A percentile compares a stretch with the other conserved stretches of the same genome.
Conservation (phyloP, 2,329 filamentous ascomycete genomes). For the Talaromyces sp. region DNA sequence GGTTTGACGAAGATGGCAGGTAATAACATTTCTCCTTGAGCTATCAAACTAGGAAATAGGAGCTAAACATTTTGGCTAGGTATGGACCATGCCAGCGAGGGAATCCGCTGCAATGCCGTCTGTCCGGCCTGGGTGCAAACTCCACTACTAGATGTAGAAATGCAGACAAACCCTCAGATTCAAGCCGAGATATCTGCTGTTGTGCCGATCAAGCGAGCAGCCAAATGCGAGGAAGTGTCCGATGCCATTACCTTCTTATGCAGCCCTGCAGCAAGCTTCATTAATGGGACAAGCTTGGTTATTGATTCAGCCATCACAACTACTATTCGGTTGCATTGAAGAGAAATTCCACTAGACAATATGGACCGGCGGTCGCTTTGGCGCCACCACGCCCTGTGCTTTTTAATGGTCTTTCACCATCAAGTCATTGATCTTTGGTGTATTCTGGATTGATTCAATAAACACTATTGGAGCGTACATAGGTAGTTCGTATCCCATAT, state of each 20-base stretch:
- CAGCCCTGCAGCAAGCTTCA: constrained; percentile 2
- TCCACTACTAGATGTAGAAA: neutral
- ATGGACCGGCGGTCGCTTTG: too few relatives aligned
- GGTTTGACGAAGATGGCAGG: neutral
- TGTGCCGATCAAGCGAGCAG: neutral
- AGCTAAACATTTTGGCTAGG: neutral
- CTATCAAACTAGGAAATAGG: neutral
- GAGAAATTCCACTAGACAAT: too few relatives aligned
- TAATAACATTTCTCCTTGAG: neutral
- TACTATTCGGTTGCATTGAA: neutral
- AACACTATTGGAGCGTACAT: too few relatives aligned
- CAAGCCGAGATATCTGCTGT: neutral
- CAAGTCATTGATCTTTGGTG: too few relatives aligned
- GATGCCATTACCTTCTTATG: constrained; percentile 1
- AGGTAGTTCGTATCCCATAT: too few relatives aligned
- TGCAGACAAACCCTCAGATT: neutral
- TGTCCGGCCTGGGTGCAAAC: neutral
- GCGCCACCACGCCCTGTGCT: too few relatives aligned
- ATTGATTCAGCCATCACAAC: neutral
- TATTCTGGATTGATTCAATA: too few relatives aligned
- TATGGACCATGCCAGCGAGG: neutral
- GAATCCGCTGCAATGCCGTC: constrained; percentile 1
- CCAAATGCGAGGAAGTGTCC: neutral
- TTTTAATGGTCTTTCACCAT: too few relatives aligned
- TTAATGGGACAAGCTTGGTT: constrained; percentile 2